Percentiles rank a stretch among this genome's conserved stretches.
These are phyloP conservation scores for Amaranthus tricolor DNA, from an alignment of 179 eudicot species.

Conservation along the genomic window DNA sequence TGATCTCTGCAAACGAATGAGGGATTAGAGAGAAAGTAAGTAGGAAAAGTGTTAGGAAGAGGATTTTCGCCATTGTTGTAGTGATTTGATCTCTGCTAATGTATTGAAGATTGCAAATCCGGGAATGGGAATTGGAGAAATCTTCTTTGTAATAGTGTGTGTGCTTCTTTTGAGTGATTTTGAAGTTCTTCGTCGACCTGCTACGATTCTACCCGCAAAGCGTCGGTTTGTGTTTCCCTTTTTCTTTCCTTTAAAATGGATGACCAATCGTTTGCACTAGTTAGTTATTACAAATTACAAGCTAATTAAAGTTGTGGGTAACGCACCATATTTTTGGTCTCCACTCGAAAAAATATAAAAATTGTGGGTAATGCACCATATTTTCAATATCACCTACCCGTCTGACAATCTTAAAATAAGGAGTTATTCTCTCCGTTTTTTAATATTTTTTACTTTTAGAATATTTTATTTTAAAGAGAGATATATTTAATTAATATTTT, in stretches of 20 bases:
- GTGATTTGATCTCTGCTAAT: neutral
- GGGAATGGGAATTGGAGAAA: neutral
- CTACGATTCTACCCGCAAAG: neutral
- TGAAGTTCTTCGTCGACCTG: neutral
- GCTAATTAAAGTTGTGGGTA: too few species aligned
- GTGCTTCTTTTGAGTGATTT: neutral
- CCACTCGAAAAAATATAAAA: too few species aligned
- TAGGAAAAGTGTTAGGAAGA: conserved; percentile 24
- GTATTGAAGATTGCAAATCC: neutral
- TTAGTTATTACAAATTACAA: too few species aligned
- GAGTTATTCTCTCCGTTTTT: too few species aligned
- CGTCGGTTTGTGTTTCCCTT: neutral
- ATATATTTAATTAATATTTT: too few species aligned
- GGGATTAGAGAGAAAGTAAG: conserved; percentile 22
- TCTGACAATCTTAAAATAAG: too few species aligned
- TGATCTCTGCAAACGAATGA: conserved; percentile 58
- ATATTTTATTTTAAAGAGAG: too few species aligned
- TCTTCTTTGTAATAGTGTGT: neutral
- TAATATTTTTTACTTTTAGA: too few species aligned
- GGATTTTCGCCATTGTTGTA: conserved; percentile 11
- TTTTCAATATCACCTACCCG: too few species aligned
- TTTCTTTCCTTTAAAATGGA: neutral
- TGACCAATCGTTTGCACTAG: too few species aligned
- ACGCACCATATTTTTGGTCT: too few species aligned
- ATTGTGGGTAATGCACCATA: too few species aligned